Percentiles rank a stretch among this genome's conserved stretches.
Conservation (phyloP, 108 stramenopile genomes). For the Nannochloropsis gaditana region DNA sequence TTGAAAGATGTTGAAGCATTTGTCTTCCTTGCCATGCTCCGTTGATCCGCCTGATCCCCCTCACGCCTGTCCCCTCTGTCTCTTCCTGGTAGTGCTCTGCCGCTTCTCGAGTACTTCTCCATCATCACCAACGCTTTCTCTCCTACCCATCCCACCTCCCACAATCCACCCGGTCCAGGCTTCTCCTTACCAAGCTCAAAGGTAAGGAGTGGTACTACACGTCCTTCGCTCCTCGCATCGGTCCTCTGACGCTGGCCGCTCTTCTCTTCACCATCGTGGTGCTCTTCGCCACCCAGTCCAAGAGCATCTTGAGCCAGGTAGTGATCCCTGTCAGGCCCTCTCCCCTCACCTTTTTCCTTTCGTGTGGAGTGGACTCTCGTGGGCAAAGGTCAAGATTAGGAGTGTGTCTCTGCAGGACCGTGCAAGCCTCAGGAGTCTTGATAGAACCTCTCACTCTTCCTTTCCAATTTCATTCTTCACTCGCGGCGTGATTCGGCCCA, state of each 20-base stretch:
- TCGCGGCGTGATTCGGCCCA: neutral
- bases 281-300: neutral
- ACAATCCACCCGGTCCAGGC: neutral
- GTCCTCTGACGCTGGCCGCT: conserved; percentile 18
- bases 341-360: neutral
- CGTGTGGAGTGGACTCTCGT: neutral
- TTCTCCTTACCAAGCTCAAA: neutral
- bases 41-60: neutral
- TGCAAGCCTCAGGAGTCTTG: too few relatives aligned
- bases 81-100: neutral
- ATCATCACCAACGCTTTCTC: neutral
- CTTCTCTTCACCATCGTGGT: conserved; percentile 9
- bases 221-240: neutral
- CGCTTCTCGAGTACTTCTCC: neutral
- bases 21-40: neutral
- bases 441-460: neutral
- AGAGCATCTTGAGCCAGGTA: neutral
- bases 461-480: neutral
- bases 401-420: too few relatives aligned
- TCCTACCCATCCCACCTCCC: neutral
- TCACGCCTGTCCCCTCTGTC: neutral
- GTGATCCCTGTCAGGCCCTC: neutral
- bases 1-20: neutral
- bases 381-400: too few relatives aligned
- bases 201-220: conserved; percentile 8